These are phyloP conservation scores for Mallotus nudiflorus DNA, from an alignment of 345 rosid species.

Conservation along the genomic window DNA sequence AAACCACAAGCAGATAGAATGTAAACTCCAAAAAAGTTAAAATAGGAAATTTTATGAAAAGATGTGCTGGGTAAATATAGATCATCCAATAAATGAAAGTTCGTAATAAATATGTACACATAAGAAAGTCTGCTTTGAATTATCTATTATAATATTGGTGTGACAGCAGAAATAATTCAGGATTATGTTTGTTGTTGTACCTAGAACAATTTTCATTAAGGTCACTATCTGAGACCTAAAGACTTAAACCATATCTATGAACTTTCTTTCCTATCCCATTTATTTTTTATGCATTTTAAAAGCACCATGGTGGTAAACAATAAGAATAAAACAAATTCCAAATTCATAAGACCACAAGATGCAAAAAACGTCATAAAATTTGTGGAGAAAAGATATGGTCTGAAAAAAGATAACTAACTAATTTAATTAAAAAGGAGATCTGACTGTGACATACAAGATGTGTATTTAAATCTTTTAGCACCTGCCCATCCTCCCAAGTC, in stretches of 20 bases:
- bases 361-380: neutral
- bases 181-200: neutral
- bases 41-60: neutral
- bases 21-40: neutral
- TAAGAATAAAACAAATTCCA: neutral
- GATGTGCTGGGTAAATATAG: neutral
- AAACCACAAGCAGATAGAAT: neutral
- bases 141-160: neutral
- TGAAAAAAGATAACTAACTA: constrained; percentile 7
- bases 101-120: too few species aligned
- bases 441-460: constrained; percentile 66
- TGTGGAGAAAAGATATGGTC: neutral
- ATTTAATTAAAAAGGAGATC: neutral
- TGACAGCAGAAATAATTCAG: neutral
- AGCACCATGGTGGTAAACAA: neutral
- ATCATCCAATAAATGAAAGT: neutral
- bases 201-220: neutral
- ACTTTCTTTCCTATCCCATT: neutral
- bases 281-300: neutral
- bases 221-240: neutral
- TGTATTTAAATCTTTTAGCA: constrained; percentile 86
- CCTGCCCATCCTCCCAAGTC: constrained; percentile 99
- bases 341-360: neutral
- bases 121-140: neutral
- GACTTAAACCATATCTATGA: neutral